Base-by-base conservation (phyloP, 345 rosid species). In the Populus ilicifolia region DNA sequence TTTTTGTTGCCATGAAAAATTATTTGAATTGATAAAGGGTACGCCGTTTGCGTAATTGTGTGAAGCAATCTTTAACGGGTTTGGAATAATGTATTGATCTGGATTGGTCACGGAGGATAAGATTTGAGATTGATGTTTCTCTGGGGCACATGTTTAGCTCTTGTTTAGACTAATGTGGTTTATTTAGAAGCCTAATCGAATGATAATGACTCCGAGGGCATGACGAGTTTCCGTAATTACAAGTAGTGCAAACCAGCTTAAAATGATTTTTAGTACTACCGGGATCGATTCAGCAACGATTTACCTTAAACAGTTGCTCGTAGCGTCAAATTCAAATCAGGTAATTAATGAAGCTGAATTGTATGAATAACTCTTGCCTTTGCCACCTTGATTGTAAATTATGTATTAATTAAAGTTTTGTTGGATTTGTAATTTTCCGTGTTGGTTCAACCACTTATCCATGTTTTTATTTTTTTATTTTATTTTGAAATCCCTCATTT, bases 11-110 rank as follows among this genome's bases (percentile, higher is more conserved):
- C 67, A 25, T 67, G 25, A 23, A 11, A n/a, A 35, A 21, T 75
- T 2, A 35, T 52, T 67, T n/a, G 20, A 27, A 27, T 56, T 59
- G 33, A 38, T 69, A 10, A 41, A 13, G 17, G 50, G 0, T 54
- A 5, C 25, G 67, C 29, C 52, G 41, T 50, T 69, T 43, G 29
- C 25, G 43, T 69, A 11, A 59, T 56, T 77, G 21, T 39, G 2
- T 52, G 18, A 23, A 25, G 36, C 67, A 50, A 16, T 43, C 16
- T 52, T 72, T 65, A 66, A 71, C 66, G 72, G 72, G 54, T 52
- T 1, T 65, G 52, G 67, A 65, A 29, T 43, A 56, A 44, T 36
- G 65, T 65, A 71, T 77, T 75, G 83, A 83, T 85, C 86, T 80
- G 85, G 73, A 78, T 25, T 75, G 16, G 43, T 68, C 39, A 18